phyloP scores from a whole-genome alignment of 2,329 filamentous ascomycete genomes.

The Pseudogymnoascus sp. region DNA sequence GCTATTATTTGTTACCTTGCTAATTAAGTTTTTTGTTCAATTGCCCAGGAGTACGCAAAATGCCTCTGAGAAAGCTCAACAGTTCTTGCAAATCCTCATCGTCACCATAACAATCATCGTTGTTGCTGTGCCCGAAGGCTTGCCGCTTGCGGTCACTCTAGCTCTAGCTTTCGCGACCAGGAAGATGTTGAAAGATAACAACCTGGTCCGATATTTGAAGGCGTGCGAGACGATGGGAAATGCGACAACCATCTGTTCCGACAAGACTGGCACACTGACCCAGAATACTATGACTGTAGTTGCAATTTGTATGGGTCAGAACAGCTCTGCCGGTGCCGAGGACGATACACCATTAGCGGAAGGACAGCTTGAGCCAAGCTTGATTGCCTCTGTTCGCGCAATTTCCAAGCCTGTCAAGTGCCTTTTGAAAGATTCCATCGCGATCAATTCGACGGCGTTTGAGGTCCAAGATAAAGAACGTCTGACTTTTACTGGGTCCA shows the following conservation, averaged over 20 bases:
- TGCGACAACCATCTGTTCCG: conserved; percentile 63
- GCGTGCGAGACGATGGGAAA: conserved; percentile 62
- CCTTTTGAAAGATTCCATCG: conserved; percentile 50
- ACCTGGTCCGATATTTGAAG: conserved; percentile 51
- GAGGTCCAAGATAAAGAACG: conserved; percentile 34
- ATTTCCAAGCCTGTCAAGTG: conserved; percentile 4
- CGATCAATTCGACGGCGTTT: too few species aligned
- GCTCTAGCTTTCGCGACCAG: conserved; percentile 56
- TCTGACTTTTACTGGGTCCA: conserved; percentile 56
- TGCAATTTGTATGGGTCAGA: conserved; percentile 50
- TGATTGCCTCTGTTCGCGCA: background rate
- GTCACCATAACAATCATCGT: conserved; percentile 55
- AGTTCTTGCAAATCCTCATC: conserved; percentile 51
- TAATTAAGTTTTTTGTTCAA: conserved; percentile 29
- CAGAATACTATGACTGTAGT: conserved; percentile 68
- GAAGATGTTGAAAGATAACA: conserved; percentile 56
- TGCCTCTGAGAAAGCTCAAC: conserved; percentile 45
- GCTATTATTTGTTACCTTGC: conserved; percentile 31
- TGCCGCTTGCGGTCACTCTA: conserved; percentile 55
- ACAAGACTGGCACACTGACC: conserved; percentile 65
- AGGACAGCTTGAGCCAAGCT: conserved; percentile 37
- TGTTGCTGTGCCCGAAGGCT: conserved; percentile 54
- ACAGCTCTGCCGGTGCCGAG: conserved; percentile 41
- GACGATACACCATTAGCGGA: conserved; percentile 43
- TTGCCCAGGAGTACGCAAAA: conserved; percentile 24